phyloP scores from a whole-genome alignment of 1,284 basidiomycete genomes.

The Bjerkandera adusta region DNA sequence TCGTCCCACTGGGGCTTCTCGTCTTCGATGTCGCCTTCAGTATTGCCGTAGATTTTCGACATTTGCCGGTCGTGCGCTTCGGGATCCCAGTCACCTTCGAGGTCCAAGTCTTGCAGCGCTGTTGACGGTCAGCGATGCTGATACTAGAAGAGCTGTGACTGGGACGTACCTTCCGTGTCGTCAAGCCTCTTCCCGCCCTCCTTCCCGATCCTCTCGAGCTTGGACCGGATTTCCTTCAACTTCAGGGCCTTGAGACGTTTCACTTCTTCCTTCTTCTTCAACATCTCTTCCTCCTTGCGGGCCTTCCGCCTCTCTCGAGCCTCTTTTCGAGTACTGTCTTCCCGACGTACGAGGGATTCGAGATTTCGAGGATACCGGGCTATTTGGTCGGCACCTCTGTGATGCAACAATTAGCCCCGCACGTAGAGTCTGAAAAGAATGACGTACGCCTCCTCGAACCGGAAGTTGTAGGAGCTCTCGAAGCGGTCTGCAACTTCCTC shows the following conservation, averaged over 20 bases:
- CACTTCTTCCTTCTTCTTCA: conserved; percentile 77
- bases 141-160: background rate
- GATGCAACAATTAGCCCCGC: background rate
- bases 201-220: conserved; percentile 67
- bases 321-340: conserved; percentile 78
- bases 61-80: conserved; percentile 78
- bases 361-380: conserved; percentile 78
- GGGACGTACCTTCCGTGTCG: conserved; percentile 41
- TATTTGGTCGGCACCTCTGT: conserved; percentile 73
- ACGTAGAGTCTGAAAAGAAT: no score
- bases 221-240: conserved; percentile 78
- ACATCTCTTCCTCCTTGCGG: conserved; percentile 78
- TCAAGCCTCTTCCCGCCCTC: conserved; percentile 57
- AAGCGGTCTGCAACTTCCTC: conserved; percentile 73
- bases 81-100: conserved; percentile 85
- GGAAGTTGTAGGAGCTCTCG: conserved; percentile 89
- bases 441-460: conserved; percentile 89
- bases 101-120: conserved; percentile 64
- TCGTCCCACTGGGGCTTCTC: conserved; percentile 89
- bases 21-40: conserved; percentile 39
- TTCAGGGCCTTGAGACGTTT: conserved; percentile 80
- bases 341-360: conserved; percentile 68
- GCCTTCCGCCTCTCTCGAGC: conserved; percentile 74
- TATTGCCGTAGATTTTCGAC: conserved; percentile 66
- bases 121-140: conserved; percentile 10